Percentiles rank a stretch among this genome's conserved stretches.
Conservation (phyloP, 768 basidiomycete genomes). For the Pisolithus marmoratus region DNA sequence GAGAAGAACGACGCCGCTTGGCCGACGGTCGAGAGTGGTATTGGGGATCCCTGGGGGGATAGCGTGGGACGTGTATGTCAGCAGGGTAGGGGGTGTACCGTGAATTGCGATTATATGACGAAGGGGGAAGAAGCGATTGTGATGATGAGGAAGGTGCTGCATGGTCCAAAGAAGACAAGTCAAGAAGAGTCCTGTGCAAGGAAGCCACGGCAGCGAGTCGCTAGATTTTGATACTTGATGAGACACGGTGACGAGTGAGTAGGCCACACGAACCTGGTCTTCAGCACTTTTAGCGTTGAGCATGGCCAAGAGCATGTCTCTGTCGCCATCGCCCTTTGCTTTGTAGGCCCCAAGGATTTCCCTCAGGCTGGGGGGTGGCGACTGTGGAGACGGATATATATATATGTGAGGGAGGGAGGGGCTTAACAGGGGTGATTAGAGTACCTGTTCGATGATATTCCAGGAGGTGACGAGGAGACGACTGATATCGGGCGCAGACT, state of each 20-base stretch:
- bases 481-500: slow-evolving; percentile 17
- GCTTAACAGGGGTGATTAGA: slow-evolving; percentile 1
- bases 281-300: slow-evolving; percentile 90
- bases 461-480: slow-evolving; percentile 40
- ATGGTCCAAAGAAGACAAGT: slow-evolving; percentile 36
- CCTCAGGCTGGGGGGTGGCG: slow-evolving; percentile 74
- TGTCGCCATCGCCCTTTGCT: slow-evolving; percentile 83
- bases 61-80: slow-evolving; percentile 12
- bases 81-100: slow-evolving; percentile 15
- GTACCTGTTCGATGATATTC: slow-evolving; percentile 44
- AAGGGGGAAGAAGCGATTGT: slow-evolving; percentile 34
- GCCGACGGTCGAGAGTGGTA: slow-evolving; percentile 39
- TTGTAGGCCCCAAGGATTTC: slow-evolving; percentile 86
- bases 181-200: slow-evolving; percentile 66
- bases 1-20: slow-evolving; percentile 62
- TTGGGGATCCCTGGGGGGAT: slow-evolving; percentile 21
- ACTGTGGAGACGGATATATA: slow-evolving; percentile 29
- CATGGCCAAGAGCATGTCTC: slow-evolving; percentile 87
- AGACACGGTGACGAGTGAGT: not conserved
- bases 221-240: slow-evolving; percentile 31
- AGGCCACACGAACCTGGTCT: slow-evolving; percentile 62
- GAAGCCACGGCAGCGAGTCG: slow-evolving; percentile 66
- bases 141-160: slow-evolving; percentile 23
- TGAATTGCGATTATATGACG: slow-evolving; percentile 22
- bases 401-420: not conserved